These are phyloP conservation scores for Aspergillus caelatus DNA, from an alignment of 2,329 filamentous ascomycete genomes.

Conservation along the genomic window DNA sequence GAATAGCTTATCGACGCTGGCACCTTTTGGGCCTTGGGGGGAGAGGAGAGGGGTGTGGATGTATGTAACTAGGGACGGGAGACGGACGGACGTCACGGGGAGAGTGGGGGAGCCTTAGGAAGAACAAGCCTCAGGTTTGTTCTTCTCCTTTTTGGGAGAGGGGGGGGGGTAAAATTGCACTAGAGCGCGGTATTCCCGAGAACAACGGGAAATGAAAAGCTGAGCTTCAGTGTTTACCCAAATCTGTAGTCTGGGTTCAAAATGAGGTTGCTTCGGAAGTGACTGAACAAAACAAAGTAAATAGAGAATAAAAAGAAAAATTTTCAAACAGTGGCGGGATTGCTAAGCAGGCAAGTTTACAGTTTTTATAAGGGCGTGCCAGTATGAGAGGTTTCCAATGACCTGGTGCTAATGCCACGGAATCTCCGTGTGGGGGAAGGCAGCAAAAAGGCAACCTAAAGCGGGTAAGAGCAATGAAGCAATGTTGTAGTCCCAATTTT, in stretches of 20 bases:
- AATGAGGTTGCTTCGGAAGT: background rate
- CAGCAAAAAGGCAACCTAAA: background rate
- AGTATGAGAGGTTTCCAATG: background rate
- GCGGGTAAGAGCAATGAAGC: background rate
- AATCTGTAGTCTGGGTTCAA: background rate
- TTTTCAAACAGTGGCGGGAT: background rate
- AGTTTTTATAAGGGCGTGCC: background rate
- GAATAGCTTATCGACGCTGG: conserved; percentile 10
- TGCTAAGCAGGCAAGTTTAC: background rate
- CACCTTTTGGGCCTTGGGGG: conserved; percentile 4
- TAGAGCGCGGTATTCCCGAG: background rate
- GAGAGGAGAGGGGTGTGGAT: conserved; percentile 27
- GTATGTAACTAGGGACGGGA: conserved; percentile 6
- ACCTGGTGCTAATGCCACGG: background rate
- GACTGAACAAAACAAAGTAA: background rate
- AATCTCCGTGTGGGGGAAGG: background rate
- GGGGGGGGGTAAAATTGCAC: background rate
- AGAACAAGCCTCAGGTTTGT: conserved; percentile 2
- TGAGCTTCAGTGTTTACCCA: background rate
- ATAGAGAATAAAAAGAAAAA: background rate
- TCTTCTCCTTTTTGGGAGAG: background rate
- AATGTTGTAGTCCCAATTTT: background rate
- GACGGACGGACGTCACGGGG: conserved; percentile 17
- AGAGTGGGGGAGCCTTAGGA: conserved; percentile 6
- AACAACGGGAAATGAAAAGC: background rate